Conservation (phyloP, 768 basidiomycete species). For the Suillus tomentosus region DNA sequence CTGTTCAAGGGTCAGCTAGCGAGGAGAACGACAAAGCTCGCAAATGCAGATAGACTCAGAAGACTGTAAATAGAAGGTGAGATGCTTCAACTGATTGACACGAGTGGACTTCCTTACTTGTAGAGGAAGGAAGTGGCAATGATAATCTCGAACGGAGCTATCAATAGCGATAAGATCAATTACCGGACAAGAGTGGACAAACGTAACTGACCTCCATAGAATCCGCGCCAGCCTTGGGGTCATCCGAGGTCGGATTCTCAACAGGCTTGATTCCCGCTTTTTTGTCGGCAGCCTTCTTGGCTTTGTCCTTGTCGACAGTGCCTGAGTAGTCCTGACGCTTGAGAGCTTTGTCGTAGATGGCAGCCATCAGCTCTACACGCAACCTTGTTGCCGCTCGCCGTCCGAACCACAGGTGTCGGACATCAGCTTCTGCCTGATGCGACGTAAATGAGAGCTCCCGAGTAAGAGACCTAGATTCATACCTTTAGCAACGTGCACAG, state of each 20-base stretch:
- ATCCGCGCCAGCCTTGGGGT: slow-evolving; percentile 78
- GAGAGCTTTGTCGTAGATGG: slow-evolving; percentile 87
- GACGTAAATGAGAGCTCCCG: neutral
- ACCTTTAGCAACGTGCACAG: slow-evolving; percentile 44
- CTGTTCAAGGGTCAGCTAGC: slow-evolving; percentile 53
- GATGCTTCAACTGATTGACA: neutral
- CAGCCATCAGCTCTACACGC: slow-evolving; percentile 80
- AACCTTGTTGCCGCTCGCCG: slow-evolving; percentile 75
- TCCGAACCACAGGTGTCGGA: slow-evolving; percentile 79
- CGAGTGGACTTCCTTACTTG: slow-evolving; percentile 44
- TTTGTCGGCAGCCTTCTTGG: slow-evolving; percentile 24
- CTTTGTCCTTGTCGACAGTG: slow-evolving; percentile 55
- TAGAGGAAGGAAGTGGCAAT: slow-evolving; percentile 77
- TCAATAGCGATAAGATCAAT: neutral
- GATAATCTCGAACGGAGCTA: slow-evolving; percentile 75
- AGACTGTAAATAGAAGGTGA: slow-evolving; percentile 40
- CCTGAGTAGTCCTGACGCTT: slow-evolving; percentile 85
- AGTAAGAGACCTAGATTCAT: neutral
- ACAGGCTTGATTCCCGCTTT: slow-evolving; percentile 19
- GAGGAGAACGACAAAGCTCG: slow-evolving; percentile 54
- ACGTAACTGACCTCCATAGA: slow-evolving; percentile 61
- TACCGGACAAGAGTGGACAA: neutral
- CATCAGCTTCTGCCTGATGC: slow-evolving; percentile 58
- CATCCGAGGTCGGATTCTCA: slow-evolving; percentile 35
- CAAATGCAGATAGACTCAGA: slow-evolving; percentile 70